Evolutionary conservation across 2,329 filamentous ascomycete genomes (phyloP), one percentile per base, ranked within the genome.

Genomic region (Tolypocladium endophyticum): DNA sequence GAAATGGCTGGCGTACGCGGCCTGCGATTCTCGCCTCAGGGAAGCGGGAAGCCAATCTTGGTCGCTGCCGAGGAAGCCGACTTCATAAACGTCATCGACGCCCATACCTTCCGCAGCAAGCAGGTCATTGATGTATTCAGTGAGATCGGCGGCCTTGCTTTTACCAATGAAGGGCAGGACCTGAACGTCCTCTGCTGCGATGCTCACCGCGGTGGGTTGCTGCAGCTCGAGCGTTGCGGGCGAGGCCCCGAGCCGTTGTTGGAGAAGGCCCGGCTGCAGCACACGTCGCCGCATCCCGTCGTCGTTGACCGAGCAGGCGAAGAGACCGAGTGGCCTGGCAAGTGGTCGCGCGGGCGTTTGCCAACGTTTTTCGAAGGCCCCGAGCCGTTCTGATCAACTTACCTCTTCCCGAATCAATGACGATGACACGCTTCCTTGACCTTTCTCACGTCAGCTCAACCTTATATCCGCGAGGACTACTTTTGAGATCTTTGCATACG

Each of bases 31-130:
- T 90, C 88, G 1, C 88, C 89, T 0, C 71, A 84, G 3, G 88
- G 88, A 23, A 84, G 84, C 57, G 88, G 88, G 2, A 81, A 80
- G 63, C 80, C 82, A 3, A 79, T 90, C 1, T 78, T 93, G 16
- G 80, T 90, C 14, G 86, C 86, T 2, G 88, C 87, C 2, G 90
- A 93, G 71, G 87, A 89, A 68, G 87, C 89, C 39, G 89, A 93
- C 68, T 83, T 83, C 60, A 74, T 93, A 67, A 86, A 82, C 69
- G 76, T 92, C 54, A 86, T 92, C 64, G 85, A 92, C 64, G 87
- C 84, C 0, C 77, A 81, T 66, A 85, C 78, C 0, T 89, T 86
- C 66, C 72, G 77, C 28, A 79, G 79, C n/a, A 85, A 85, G 70
- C 89, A 92, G 71, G 83, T 82, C 0, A 74, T 92, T 12, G 87